These are phyloP conservation scores for Trametes punicea DNA, from an alignment of 768 basidiomycete species.

Conservation along the genomic window DNA sequence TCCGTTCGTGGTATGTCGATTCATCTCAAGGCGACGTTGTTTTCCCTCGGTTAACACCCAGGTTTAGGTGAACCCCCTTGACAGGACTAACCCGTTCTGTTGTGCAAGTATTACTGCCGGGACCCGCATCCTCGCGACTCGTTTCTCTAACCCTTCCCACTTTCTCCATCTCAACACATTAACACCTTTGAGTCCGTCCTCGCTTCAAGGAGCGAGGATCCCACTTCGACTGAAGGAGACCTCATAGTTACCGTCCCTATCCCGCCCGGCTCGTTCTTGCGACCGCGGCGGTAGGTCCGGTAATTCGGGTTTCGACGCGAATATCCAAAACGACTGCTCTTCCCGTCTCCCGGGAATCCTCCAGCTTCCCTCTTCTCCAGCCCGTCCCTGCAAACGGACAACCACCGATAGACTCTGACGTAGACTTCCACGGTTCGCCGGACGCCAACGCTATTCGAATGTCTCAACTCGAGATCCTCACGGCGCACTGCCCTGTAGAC, in stretches of 20 bases:
- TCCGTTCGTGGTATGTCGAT: conserved; percentile 65
- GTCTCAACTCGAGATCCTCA: conserved; percentile 56
- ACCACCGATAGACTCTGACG: conserved; percentile 22
- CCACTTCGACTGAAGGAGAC: conserved; percentile 53
- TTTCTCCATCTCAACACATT: conserved; percentile 17
- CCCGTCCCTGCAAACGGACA: conserved; percentile 11
- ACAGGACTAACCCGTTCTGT: conserved; percentile 36
- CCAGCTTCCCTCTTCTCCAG: background rate
- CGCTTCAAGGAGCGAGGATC: conserved; percentile 72
- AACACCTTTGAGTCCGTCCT: conserved; percentile 53
- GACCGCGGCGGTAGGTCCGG: conserved; percentile 80
- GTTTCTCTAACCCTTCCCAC: conserved; percentile 8
- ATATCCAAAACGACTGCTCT: conserved; percentile 23
- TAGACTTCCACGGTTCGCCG: conserved; percentile 24
- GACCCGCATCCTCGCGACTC: conserved; percentile 7
- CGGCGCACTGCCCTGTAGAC: conserved; percentile 30
- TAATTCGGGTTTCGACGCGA: conserved; percentile 47
- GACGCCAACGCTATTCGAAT: conserved; percentile 34
- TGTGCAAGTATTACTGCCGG: conserved; percentile 7
- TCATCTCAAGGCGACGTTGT: background rate
- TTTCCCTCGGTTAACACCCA: background rate
- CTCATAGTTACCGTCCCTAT: conserved; percentile 48
- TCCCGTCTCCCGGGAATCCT: conserved; percentile 15
- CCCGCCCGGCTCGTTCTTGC: conserved; percentile 56
- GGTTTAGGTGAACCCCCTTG: conserved; percentile 76